Conservation (phyloP, 257 asterid species). For the Rhazya stricta region DNA sequence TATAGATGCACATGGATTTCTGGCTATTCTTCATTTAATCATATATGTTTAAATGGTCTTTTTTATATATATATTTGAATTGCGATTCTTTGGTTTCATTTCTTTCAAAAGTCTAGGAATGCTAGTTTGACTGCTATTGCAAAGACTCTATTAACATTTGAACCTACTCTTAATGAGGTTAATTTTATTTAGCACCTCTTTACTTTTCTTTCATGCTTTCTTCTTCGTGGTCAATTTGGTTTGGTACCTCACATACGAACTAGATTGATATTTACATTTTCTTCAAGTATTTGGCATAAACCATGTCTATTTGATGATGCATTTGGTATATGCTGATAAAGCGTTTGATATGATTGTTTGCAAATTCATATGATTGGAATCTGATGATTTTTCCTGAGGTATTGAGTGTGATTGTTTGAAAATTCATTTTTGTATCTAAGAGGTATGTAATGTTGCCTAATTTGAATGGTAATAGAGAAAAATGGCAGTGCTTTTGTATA, state of each 20-base stretch:
- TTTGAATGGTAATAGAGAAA: neutral
- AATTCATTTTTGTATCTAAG: neutral
- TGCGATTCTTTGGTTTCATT: conserved; percentile 2
- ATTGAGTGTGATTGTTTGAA: no score
- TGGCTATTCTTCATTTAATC: neutral
- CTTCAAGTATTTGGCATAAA: no score
- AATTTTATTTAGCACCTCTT: conserved; percentile 13
- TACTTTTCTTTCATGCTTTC: neutral
- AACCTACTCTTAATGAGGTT: conserved; percentile 85
- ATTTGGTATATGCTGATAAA: no score
- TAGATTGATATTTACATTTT: no score
- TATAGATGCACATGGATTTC: conserved; percentile 42
- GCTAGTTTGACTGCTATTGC: conserved; percentile 79
- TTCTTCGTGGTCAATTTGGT: neutral
- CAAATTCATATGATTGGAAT: no score
- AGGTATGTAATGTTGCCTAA: neutral
- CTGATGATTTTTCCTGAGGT: neutral
- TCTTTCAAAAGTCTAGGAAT: conserved; percentile 41
- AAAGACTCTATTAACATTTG: conserved; percentile 80
- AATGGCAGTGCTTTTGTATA: no score
- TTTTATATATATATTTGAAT: neutral
- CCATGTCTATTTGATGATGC: no score
- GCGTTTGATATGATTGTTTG: no score
- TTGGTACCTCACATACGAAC: no score
- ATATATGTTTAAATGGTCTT: neutral